Evolutionary conservation across 192 early-diverging fungal genomes (phyloP).

Genomic region (Coemansia furcata): DNA sequence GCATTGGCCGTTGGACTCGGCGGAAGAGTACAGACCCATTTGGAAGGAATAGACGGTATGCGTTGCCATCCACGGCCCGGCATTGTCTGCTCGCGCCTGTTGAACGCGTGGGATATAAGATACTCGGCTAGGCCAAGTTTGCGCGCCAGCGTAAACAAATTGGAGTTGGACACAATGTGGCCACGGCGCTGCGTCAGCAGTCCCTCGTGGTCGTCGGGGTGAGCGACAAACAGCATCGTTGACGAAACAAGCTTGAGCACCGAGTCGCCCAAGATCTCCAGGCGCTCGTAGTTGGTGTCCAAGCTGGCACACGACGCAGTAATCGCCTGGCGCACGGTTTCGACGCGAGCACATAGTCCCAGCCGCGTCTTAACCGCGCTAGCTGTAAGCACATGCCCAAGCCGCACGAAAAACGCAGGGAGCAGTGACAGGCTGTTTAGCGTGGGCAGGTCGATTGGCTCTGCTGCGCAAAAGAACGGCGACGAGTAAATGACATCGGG

Average conservation of each 20-base stretch:
- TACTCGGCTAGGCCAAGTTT: slow-evolving; percentile 56
- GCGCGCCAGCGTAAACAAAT: slow-evolving; percentile 61
- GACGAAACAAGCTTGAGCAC: slow-evolving; percentile 78
- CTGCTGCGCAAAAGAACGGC: slow-evolving; percentile 41
- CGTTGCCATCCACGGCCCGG: slow-evolving; percentile 45
- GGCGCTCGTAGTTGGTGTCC: slow-evolving; percentile 78
- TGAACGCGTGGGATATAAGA: slow-evolving; percentile 44
- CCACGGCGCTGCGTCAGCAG: slow-evolving; percentile 71
- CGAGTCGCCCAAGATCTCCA: slow-evolving; percentile 88
- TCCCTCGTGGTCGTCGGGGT: slow-evolving; percentile 77
- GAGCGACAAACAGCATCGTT: slow-evolving; percentile 70
- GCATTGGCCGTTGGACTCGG: not conserved
- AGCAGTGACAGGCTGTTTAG: slow-evolving; percentile 51
- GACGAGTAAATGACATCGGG: slow-evolving; percentile 41
- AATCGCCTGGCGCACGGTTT: slow-evolving; percentile 63
- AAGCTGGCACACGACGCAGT: slow-evolving; percentile 68
- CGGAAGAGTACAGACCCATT: slow-evolving; percentile 17
- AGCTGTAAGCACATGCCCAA: slow-evolving; percentile 60
- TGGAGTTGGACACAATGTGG: slow-evolving; percentile 71
- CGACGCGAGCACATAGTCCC: slow-evolving; percentile 40
- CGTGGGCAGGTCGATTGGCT: slow-evolving; percentile 19
- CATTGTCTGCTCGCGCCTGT: slow-evolving; percentile 27
- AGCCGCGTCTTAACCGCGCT: slow-evolving; percentile 46
- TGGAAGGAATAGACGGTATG: slow-evolving; percentile 14
- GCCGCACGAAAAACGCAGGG: slow-evolving; percentile 60